These are phyloP conservation scores for Micractinium sp. DNA, from an alignment of 139 green algal genomes.

Conservation along the genomic window DNA sequence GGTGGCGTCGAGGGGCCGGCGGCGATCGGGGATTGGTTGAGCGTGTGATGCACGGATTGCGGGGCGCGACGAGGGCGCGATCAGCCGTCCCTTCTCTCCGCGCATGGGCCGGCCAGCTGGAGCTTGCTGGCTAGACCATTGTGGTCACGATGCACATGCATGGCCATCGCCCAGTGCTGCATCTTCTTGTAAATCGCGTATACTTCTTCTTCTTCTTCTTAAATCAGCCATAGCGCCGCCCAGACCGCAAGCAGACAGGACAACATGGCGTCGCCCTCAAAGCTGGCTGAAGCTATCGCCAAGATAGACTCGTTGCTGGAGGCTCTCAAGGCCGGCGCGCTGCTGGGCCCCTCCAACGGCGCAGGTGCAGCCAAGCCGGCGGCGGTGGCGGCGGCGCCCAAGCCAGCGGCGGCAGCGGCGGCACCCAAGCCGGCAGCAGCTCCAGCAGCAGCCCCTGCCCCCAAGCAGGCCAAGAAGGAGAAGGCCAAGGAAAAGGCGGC, in stretches of 20 bases:
- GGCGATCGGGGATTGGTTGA: neutral
- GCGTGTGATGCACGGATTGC: neutral
- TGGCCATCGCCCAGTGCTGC: no score
- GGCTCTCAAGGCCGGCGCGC: neutral
- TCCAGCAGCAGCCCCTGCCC: neutral
- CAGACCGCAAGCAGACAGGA: neutral
- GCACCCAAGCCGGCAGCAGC: neutral
- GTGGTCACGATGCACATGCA: no score
- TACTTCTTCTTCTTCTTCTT: no score
- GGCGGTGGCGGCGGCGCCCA: neutral
- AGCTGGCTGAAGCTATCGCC: conserved; percentile 13
- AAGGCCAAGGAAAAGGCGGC: neutral
- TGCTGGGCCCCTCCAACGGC: neutral
- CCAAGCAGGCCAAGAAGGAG: conserved; percentile 20
- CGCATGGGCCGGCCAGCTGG: no score
- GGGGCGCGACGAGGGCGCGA: neutral
- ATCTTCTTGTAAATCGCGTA: neutral
- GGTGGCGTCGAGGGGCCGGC: neutral
- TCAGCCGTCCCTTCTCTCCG: no score
- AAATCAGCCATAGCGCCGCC: neutral
- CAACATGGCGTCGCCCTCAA: neutral
- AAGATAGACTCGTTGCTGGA: conserved; percentile 6
- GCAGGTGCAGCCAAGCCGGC: neutral
- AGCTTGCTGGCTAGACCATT: no score
- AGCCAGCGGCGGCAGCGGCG: neutral